Percentiles rank a stretch among this genome's conserved stretches.
These are phyloP conservation scores for Stachybotrys chlorohalonatus DNA, from an alignment of 2,329 filamentous ascomycete species.

Conservation along the genomic window DNA sequence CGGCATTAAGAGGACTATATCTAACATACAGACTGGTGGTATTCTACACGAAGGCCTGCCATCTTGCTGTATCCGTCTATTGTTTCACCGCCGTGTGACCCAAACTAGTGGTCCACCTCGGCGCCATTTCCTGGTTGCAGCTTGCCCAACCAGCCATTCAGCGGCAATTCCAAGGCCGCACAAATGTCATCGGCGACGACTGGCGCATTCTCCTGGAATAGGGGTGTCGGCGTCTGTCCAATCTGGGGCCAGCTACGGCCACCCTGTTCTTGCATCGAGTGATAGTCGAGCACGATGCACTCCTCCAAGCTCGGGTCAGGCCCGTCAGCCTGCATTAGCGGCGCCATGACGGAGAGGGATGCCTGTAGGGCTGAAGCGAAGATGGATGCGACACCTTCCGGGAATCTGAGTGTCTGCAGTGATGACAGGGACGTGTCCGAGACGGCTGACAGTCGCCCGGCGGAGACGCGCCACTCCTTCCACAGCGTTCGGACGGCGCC, in stretches of 20 bases:
- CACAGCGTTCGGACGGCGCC: slow-evolving; percentile 20
- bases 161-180: background rate
- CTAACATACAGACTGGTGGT: no score
- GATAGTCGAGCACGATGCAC: slow-evolving; percentile 10
- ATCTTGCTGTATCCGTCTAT: no score
- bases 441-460: background rate
- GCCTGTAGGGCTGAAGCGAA: background rate
- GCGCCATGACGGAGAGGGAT: slow-evolving; percentile 10
- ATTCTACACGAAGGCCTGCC: no score
- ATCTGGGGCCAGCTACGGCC: background rate
- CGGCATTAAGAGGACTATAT: no score
- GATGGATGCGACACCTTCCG: background rate
- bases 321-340: slow-evolving; percentile 4
- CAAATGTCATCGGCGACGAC: background rate
- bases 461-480: slow-evolving; percentile 17
- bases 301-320: slow-evolving; percentile 8
- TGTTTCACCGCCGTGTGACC: no score
- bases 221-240: background rate
- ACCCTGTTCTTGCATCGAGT: slow-evolving; percentile 5
- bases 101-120: background rate
- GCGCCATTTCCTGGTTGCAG: background rate
- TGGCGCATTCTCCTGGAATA: background rate
- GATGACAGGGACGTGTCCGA: background rate
- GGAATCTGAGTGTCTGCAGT: background rate
- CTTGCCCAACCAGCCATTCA: background rate